Conservation (phyloP, 768 basidiomycete genomes). For the Pisolithus marmoratus region DNA sequence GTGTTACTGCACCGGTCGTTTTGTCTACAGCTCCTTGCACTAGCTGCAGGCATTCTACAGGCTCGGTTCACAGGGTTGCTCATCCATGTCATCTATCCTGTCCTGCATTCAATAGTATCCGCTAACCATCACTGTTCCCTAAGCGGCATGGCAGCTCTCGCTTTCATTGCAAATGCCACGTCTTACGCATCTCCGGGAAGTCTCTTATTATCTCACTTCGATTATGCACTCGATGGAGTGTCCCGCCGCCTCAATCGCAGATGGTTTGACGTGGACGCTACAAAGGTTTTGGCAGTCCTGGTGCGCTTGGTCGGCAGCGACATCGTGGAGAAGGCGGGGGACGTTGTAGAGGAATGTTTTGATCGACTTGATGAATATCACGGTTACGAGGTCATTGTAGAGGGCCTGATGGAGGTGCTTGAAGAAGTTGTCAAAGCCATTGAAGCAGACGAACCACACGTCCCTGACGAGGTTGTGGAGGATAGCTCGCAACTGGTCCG, state of each 20-base stretch:
- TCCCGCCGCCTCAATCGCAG: constrained; percentile 75
- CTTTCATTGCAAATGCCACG: constrained; percentile 62
- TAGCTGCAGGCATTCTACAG: constrained; percentile 66
- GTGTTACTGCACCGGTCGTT: constrained; percentile 63
- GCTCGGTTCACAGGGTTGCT: constrained; percentile 68
- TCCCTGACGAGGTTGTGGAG: constrained; percentile 12
- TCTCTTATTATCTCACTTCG: constrained; percentile 89
- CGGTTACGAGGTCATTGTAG: constrained; percentile 82
- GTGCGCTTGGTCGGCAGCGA: constrained; percentile 82
- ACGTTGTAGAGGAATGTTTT: constrained; percentile 96
- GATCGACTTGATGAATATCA: constrained; percentile 95
- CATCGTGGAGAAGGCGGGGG: constrained; percentile 84
- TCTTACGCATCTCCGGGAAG: constrained; percentile 89
- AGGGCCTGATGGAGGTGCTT: constrained; percentile 83
- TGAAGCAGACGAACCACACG: constrained; percentile 43
- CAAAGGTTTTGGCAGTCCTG: constrained; percentile 80
- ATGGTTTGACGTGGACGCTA: constrained; percentile 83
- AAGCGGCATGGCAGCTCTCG: constrained; percentile 71
- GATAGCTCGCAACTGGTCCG: constrained; percentile 24
- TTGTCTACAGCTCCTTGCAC: constrained; percentile 69
- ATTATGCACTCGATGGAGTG: constrained; percentile 90
- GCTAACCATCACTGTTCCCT: constrained; percentile 58
- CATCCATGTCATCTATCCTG: constrained; percentile 75
- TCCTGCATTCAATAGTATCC: constrained; percentile 83
- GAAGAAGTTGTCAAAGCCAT: constrained; percentile 80